Percentiles rank a stretch among this genome's conserved stretches.
Conservation (phyloP, 1,284 basidiomycete species). For the Dichomitus squalens region DNA sequence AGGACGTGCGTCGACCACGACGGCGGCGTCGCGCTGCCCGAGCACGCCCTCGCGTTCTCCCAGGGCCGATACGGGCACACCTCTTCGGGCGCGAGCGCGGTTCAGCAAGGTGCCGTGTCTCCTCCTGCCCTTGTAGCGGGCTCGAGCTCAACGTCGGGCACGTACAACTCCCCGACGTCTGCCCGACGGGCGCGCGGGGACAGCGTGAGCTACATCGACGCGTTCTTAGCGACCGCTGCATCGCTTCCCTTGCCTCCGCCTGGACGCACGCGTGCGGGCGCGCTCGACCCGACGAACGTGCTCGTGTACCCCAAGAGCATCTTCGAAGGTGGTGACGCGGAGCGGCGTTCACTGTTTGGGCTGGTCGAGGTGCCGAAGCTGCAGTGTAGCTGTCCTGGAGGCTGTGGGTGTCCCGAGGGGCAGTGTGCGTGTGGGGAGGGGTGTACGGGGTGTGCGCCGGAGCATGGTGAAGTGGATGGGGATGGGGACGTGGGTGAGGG, state of each 20-base stretch:
- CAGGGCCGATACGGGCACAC: slow-evolving; percentile 8
- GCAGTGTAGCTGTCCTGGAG: slow-evolving; percentile 60
- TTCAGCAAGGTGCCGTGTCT: neutral
- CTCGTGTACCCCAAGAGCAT: slow-evolving; percentile 46
- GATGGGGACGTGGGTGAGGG: neutral
- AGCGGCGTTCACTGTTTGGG: slow-evolving; percentile 37
- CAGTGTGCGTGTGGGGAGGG: slow-evolving; percentile 52
- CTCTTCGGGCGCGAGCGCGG: neutral
- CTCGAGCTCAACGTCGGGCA: neutral
- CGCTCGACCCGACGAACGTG: slow-evolving; percentile 52
- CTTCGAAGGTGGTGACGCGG: slow-evolving; percentile 26
- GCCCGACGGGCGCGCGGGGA: slow-evolving; percentile 8
- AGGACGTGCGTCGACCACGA: slow-evolving; percentile 62
- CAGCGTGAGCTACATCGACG: slow-evolving; percentile 48
- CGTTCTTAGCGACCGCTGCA: slow-evolving; percentile 64
- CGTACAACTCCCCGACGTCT: too few relatives aligned
- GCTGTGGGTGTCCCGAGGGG: slow-evolving; percentile 44
- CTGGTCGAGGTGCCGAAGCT: slow-evolving; percentile 63
- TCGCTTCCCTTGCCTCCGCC: slow-evolving; percentile 55
- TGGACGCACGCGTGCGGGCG: slow-evolving; percentile 38
- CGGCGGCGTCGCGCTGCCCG: slow-evolving; percentile 46
- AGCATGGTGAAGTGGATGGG: slow-evolving; percentile 1
- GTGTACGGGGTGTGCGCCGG: slow-evolving; percentile 52
- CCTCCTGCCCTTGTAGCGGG: neutral
- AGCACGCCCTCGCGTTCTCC: slow-evolving; percentile 20